phyloP scores from a whole-genome alignment of 371 early-diverging fungal species.

The Lichtheimia corymbifera region DNA sequence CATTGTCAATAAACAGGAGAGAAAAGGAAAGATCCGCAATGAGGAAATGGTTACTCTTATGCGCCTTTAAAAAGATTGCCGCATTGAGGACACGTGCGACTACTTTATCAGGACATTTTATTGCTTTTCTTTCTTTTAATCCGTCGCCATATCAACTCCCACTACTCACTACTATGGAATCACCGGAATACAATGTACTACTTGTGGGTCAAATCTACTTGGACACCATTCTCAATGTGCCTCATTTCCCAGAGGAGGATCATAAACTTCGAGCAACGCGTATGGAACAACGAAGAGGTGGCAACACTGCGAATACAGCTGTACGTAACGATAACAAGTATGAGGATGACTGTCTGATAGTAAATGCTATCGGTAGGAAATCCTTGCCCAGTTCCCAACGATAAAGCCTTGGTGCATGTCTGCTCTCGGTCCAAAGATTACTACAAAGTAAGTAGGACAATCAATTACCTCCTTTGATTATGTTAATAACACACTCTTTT shows the following conservation, averaged over 20 bases:
- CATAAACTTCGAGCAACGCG: slow-evolving; percentile 53
- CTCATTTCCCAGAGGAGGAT: slow-evolving; percentile 60
- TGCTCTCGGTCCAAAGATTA: slow-evolving; percentile 44
- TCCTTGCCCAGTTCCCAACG: slow-evolving; percentile 51
- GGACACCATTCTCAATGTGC: slow-evolving; percentile 54
- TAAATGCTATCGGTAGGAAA: slow-evolving; percentile 13
- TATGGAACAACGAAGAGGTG: slow-evolving; percentile 65
- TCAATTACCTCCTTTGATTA: background rate
- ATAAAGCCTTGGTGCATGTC: slow-evolving; percentile 51
- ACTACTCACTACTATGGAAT: background rate
- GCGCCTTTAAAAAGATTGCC: background rate
- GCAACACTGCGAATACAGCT: slow-evolving; percentile 67
- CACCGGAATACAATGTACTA: slow-evolving; percentile 15
- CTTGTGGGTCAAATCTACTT: slow-evolving; percentile 54
- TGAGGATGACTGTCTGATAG: background rate
- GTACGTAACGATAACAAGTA: background rate
- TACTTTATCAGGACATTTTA: background rate
- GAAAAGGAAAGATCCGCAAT: slow-evolving; percentile 10
- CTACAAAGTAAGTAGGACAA: slow-evolving; percentile 35
- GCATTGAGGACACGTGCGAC: slow-evolving; percentile 1
- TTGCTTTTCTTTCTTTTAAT: too few species aligned
- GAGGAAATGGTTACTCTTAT: background rate
- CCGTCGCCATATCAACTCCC: background rate
- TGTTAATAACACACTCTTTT: background rate
- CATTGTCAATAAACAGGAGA: slow-evolving; percentile 11